Percentiles rank a stretch among this genome's conserved stretches.
These are phyloP conservation scores for Colletotrichum spaethianum DNA, from an alignment of 2,329 filamentous ascomycete species.

Conservation along the genomic window DNA sequence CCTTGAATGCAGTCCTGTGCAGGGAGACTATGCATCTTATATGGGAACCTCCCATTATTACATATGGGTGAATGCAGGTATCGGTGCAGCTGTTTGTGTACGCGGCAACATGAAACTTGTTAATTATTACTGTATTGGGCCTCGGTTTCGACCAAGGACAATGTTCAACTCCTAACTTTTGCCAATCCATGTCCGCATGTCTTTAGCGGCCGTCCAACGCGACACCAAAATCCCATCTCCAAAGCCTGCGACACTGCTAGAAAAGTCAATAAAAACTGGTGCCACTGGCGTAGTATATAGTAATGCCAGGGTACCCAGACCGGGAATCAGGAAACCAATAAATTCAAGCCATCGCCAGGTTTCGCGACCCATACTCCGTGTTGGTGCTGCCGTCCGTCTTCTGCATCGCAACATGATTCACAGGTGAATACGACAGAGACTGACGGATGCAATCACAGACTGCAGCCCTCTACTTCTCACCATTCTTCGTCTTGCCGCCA, in stretches of 20 bases:
- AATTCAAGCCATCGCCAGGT: background rate
- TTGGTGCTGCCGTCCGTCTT: background rate
- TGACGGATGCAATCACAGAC: background rate
- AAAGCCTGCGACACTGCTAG: background rate
- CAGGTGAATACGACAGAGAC: background rate
- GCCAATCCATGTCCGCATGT: background rate
- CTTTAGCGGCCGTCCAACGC: background rate
- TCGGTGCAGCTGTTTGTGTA: no score
- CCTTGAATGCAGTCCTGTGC: background rate
- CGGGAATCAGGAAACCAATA: background rate
- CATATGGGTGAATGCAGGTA: background rate
- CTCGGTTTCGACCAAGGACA: background rate
- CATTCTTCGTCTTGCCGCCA: conserved; percentile 47
- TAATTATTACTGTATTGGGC: conserved; percentile 1
- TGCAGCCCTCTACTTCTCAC: conserved; percentile 41
- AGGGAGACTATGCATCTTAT: no score
- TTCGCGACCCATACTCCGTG: conserved; percentile 13
- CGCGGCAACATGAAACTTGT: background rate
- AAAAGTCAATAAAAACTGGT: background rate
- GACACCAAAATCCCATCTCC: background rate
- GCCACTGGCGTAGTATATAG: background rate
- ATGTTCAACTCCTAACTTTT: conserved; percentile 24
- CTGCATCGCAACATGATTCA: no score
- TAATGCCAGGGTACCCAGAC: background rate
- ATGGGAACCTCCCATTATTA: background rate